Evolutionary conservation across 345 rosid species (phyloP).

Genomic region (Rhizophora mangle): DNA sequence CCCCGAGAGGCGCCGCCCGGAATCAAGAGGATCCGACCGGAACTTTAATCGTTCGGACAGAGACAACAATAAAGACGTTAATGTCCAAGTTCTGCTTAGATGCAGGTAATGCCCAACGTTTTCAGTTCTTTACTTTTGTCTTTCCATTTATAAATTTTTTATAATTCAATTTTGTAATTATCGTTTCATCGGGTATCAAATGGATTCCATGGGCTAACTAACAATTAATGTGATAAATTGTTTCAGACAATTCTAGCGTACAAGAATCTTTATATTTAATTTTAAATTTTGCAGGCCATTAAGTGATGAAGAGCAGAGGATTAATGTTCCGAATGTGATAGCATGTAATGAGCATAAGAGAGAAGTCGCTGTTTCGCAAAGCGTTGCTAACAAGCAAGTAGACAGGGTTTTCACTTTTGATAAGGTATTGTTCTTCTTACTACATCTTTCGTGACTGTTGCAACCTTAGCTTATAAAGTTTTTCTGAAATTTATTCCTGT

Average conservation of each 20-base stretch:
- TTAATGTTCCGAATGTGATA: slow-evolving; percentile 53
- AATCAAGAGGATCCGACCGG: slow-evolving; percentile 49
- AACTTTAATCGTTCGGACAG: slow-evolving; percentile 55
- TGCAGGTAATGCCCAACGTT: slow-evolving; percentile 43
- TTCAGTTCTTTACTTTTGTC: too few relatives aligned
- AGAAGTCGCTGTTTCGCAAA: slow-evolving; percentile 78
- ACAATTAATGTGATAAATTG: too few relatives aligned
- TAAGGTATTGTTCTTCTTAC: slow-evolving; percentile 42
- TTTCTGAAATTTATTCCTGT: not conserved
- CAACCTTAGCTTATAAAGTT: too few relatives aligned
- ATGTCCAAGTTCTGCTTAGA: slow-evolving; percentile 81
- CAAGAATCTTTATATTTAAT: not conserved
- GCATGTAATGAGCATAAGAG: slow-evolving; percentile 68
- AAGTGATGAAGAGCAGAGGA: slow-evolving; percentile 74
- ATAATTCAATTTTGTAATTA: too few relatives aligned
- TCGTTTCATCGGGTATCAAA: too few relatives aligned
- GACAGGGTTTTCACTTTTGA: slow-evolving; percentile 82
- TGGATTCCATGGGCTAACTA: too few relatives aligned
- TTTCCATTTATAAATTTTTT: too few relatives aligned
- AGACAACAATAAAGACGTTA: slow-evolving; percentile 73
- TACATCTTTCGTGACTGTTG: too few relatives aligned
- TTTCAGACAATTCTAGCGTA: not conserved
- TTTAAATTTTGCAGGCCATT: slow-evolving; percentile 47
- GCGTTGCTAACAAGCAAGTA: slow-evolving; percentile 68
- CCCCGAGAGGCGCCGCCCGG: slow-evolving; percentile 69